Base-by-base conservation (phyloP, 2,329 filamentous ascomycete species). In the Xylariaceae sp. region DNA sequence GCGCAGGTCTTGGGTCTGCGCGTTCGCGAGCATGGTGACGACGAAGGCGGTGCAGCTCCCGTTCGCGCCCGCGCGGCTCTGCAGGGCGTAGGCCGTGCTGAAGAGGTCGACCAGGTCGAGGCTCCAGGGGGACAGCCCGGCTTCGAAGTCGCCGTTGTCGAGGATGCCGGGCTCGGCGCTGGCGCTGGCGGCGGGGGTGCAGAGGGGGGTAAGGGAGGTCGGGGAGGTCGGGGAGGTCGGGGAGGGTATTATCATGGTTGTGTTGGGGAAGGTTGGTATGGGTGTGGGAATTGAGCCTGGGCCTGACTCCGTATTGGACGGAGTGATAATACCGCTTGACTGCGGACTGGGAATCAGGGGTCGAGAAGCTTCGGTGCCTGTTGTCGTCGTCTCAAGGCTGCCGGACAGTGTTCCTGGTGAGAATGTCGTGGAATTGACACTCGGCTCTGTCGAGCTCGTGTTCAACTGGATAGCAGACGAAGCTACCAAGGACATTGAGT, bases 91-190 rank as follows among this genome's bases (percentile, higher is more conserved):
- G 30, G 40, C 45, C 4, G 65, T 67, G 48, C 60, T 62, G 59
- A 67, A 56, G 11, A 64, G 44, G 53, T 67, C 65, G 0, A 66
- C 60, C 2, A 67, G 56, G 54, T 65, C 64, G 1, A 67, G 31
- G 39, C 62, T 64, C 65, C 65, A 67, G 2, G 65, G 65, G 2
- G 64, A 65, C 1, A 67, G 50, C 0, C 65, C 65, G 0, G 35
- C 32, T 41, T 67, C 65, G 57, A 67, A 67, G 57, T 64, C 64
- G 0, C 65, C 65, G 53, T 67, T 66, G 34, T 62, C 59, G n/a
- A 67, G 56, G 42, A 58, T 54, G 11, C 50, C 49, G 0, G 57
- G 47, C 47, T 59, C 55, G 34, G 48, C 19, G 19, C 55, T 7
- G 58, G 43, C 1, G 58, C 26, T 0, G 47, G 5, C 7, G 27